A percentile compares a stretch with the other conserved stretches of the same genome.
Conservation (phyloP, 441 rosid genomes). For the Melastoma candidum region DNA sequence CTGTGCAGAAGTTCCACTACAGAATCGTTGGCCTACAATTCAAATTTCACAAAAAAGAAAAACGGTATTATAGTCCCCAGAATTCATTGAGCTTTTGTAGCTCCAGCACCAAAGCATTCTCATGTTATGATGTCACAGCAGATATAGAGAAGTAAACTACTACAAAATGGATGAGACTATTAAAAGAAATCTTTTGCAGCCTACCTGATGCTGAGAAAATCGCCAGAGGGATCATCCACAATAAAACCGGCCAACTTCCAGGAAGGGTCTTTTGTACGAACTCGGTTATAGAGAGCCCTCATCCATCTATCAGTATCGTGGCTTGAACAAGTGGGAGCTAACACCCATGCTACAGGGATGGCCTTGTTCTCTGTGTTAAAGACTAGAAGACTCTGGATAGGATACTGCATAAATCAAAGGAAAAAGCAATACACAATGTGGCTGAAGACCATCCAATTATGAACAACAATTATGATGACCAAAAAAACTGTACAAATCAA, state of each 20-base stretch:
- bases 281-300: conserved; percentile 85
- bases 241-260: conserved; percentile 93
- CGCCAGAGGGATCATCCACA: conserved; percentile 78
- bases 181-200: conserved; percentile 9
- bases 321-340: conserved; percentile 53
- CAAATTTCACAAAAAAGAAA: too few species aligned
- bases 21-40: too few species aligned
- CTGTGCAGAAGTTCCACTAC: too few species aligned
- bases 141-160: too few species aligned
- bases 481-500: conserved; percentile 13
- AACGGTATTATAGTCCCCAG: too few species aligned
- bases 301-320: conserved; percentile 67
- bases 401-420: conserved; percentile 43
- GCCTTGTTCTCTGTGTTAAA: conserved; percentile 87
- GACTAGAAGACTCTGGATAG: conserved; percentile 69
- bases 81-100: too few species aligned
- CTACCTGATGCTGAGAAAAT: conserved; percentile 59
- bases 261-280: conserved; percentile 64
- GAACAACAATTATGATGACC: conserved; percentile 4
- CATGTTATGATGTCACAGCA: too few species aligned
- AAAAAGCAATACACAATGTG: conserved; percentile 23
- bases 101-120: too few species aligned
- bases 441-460: conserved; percentile 6
- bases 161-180: too few species aligned
- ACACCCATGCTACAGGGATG: conserved; percentile 92